phyloP scores from a whole-genome alignment of 129 eudicot species.

The Arctium minus region DNA sequence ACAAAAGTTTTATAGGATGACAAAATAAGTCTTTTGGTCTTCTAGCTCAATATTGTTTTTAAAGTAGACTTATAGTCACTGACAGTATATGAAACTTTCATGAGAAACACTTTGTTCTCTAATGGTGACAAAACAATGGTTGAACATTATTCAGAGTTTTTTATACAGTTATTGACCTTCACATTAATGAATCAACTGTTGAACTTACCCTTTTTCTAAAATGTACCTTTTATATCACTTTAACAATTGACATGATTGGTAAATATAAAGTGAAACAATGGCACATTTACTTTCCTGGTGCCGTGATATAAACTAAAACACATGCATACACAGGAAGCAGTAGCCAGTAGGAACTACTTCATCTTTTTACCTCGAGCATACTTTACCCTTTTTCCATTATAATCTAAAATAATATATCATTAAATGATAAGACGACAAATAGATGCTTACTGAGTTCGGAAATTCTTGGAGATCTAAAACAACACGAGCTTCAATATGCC shows the following conservation, averaged over 20 bases:
- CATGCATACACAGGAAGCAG: neutral
- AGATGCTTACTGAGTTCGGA: conserved; percentile 64
- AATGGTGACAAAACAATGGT: neutral
- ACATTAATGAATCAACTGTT: neutral
- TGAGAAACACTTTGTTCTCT: neutral
- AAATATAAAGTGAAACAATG: neutral
- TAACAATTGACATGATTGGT: neutral
- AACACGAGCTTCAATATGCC: conserved; percentile 98
- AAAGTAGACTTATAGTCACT: neutral
- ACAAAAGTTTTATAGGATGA: neutral
- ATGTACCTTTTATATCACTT: conserved; percentile 2
- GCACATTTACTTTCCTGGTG: neutral
- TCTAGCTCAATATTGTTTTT: neutral
- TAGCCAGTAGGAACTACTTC: neutral
- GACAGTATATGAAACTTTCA: neutral
- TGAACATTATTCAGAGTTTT: neutral
- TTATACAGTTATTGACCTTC: neutral
- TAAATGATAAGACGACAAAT: neutral
- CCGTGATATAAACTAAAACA: neutral
- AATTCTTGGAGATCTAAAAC: conserved; percentile 94
- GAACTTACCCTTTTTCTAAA: neutral
- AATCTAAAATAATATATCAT: neutral
- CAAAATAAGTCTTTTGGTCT: neutral
- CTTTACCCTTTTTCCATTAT: neutral
- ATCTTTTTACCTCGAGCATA: conserved; percentile 7